These are phyloP conservation scores for Hygrophoropsis aurantiaca DNA, from an alignment of 768 basidiomycete species.

Conservation along the genomic window DNA sequence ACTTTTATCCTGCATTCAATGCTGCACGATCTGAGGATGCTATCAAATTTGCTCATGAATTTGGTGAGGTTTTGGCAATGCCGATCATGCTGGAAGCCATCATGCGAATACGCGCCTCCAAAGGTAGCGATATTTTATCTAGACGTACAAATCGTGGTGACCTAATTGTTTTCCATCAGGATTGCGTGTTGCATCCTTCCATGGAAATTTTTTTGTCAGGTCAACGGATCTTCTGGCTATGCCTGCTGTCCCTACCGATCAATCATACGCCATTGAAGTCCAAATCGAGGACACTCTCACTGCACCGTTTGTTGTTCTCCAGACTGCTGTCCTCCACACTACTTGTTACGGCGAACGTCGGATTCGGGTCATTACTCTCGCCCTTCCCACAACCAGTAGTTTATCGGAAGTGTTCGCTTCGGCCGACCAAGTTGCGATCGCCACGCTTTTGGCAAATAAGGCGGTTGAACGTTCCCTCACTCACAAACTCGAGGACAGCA, in stretches of 20 bases:
- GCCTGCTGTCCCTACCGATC: conserved; percentile 95
- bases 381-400: conserved; percentile 84
- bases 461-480: conserved; percentile 87
- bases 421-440: conserved; percentile 85
- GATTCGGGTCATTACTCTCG: conserved; percentile 86
- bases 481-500: conserved; percentile 85
- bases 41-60: conserved; percentile 97
- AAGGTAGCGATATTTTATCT: conserved; percentile 50
- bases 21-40: conserved; percentile 93
- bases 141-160: background rate
- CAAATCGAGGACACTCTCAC: conserved; percentile 95
- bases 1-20: conserved; percentile 98
- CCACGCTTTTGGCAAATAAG: conserved; percentile 85
- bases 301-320: conserved; percentile 88
- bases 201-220: conserved; percentile 98
- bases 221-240: conserved; percentile 95
- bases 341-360: conserved; percentile 92
- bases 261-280: conserved; percentile 93
- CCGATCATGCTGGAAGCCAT: conserved; percentile 97
- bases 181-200: conserved; percentile 94
- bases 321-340: conserved; percentile 93
- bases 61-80: conserved; percentile 88
- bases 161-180: conserved; percentile 40
- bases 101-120: conserved; percentile 96
- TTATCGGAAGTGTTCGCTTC: conserved; percentile 89